Percentiles rank a stretch among this genome's conserved stretches.
phyloP scores from a whole-genome alignment of 495 filamentous ascomycete genomes.

The Terfezia boudieri region DNA sequence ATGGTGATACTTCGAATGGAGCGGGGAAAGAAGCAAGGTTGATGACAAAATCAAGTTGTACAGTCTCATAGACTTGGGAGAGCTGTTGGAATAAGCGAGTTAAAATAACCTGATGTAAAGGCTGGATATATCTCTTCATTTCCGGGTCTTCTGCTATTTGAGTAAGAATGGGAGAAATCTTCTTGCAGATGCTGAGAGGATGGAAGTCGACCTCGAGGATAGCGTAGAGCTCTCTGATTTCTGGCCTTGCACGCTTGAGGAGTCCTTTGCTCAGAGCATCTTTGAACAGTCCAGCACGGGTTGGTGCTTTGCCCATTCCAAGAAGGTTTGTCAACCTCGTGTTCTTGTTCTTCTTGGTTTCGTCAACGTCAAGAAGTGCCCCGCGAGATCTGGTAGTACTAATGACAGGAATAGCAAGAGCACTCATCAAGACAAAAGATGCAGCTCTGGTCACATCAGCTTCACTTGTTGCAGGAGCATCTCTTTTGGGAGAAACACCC shows the following conservation, averaged over 20 bases:
- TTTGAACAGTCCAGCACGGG: constrained; percentile 76
- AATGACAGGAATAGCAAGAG: constrained; percentile 91
- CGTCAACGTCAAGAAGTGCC: constrained; percentile 87
- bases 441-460: constrained; percentile 71
- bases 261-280: constrained; percentile 88
- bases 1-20: constrained; percentile 78
- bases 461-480: constrained; percentile 75
- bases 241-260: constrained; percentile 68
- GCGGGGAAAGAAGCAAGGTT: constrained; percentile 89
- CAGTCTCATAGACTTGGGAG: constrained; percentile 96
- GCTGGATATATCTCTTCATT: constrained; percentile 87
- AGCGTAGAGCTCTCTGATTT: constrained; percentile 91
- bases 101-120: constrained; percentile 93
- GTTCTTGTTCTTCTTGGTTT: constrained; percentile 97
- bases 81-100: constrained; percentile 97
- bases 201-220: constrained; percentile 99
- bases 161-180: constrained; percentile 87
- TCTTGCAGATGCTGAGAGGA: constrained; percentile 93
- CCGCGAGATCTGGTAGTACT: constrained; percentile 92
- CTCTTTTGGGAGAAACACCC: constrained; percentile 61
- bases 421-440: constrained; percentile 88
- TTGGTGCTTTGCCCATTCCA: constrained; percentile 73
- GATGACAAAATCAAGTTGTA: constrained; percentile 83
- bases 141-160: constrained; percentile 88
- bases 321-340: constrained; percentile 84